Base-by-base conservation (phyloP, 495 filamentous ascomycete genomes). In the Hyaloscypha hepaticicola region DNA sequence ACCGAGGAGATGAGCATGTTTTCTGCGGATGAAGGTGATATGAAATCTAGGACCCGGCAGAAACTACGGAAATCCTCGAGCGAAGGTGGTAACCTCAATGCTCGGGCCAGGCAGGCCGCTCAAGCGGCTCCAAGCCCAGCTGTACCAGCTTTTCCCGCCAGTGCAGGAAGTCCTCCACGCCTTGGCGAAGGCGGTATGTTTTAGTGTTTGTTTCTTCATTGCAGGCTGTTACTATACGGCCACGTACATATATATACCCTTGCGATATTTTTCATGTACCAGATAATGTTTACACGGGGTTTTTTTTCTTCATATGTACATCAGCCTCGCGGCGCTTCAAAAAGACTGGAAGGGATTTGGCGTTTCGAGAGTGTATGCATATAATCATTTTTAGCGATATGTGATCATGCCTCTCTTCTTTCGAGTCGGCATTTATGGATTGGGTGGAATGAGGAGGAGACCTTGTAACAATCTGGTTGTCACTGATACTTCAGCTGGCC, bases 11-110 rank as follows among this genome's bases (percentile, higher is more conserved):
- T 69, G 63, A 69, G 65, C 55, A 69, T 66, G 3, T 72, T 72
- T 62, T 72, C 70, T 11, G 69, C 63, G 12, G 70, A 72, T 26
- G 70, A 70, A 45, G 68, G 58, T 33, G 31, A 56, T 1, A 16
- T 16, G 4, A 68, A 69, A 41, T 59, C 66, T n/a, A 57, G 60
- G 49, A 19, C 9, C 22, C 60, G 64, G 24, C 34, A 61, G 45
- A 70, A 66, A 59, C 50, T 73, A 21, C 33, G 71, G 24, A 73
- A 73, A 61, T 61, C n/a, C 49, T 63, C 66, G 2, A 73, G 71
- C 31, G 71, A 73, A 65, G 71, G 71, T 26, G 71, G 69, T 22
- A 65, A 69, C 49, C 64, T 73, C 2, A 73, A 73, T 60, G 62
- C 68, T 31, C 38, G 61, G 61, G 70, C 70, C 16, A 57, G 65